phyloP scores from a whole-genome alignment of 805 yeast genomes.

The Schizosaccharomyces japonicus region DNA sequence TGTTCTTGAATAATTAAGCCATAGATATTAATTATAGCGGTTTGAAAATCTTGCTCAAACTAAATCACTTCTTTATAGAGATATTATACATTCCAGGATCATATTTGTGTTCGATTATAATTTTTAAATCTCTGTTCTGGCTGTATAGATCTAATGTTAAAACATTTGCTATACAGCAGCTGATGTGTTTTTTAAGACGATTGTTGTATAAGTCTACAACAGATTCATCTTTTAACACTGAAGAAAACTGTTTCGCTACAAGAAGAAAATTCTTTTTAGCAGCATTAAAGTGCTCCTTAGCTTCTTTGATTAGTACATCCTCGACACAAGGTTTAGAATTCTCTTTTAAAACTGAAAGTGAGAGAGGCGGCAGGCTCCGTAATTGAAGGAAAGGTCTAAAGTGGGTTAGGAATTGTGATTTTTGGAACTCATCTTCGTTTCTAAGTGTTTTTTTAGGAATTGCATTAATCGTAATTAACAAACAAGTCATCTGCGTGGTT shows the following conservation, averaged over 20 bases:
- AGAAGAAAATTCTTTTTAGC: neutral
- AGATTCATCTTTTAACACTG: neutral
- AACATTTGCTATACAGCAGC: neutral
- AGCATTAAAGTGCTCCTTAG: neutral
- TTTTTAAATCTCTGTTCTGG: neutral
- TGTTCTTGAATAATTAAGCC: neutral
- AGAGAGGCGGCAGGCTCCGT: neutral
- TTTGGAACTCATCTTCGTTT: neutral
- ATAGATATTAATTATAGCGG: no score
- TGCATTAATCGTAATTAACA: no score
- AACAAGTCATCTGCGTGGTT: no score
- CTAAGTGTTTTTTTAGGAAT: no score
- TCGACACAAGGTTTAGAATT: neutral
- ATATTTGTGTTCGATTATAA: neutral
- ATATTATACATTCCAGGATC: no score
- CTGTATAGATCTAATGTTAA: neutral
- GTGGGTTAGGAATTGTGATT: neutral
- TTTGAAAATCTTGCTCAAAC: no score
- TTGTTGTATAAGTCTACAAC: neutral
- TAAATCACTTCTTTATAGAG: no score
- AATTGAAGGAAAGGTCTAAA: neutral
- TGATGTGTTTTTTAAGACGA: neutral
- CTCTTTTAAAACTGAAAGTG: neutral
- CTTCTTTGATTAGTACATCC: neutral
- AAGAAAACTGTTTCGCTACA: neutral